These are phyloP conservation scores for Plasmodium knowlesi DNA, from an alignment of 169 alveolate genomes.

Conservation along the genomic window DNA sequence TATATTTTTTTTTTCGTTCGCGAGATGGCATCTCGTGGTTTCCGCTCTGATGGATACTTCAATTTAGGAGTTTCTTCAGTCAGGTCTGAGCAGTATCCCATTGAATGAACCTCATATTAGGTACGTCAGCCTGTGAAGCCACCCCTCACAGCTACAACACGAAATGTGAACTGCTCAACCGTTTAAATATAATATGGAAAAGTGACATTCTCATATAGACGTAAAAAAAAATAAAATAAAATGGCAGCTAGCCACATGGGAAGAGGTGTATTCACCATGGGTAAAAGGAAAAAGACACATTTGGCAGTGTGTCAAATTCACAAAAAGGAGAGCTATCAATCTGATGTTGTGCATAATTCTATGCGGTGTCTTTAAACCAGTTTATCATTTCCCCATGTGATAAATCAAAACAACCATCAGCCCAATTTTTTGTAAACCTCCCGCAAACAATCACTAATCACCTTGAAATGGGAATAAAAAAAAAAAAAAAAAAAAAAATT, in stretches of 20 bases:
- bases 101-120: not conserved
- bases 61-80: not conserved
- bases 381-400: not conserved
- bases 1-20: not conserved
- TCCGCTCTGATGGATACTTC: not conserved
- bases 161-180: not conserved
- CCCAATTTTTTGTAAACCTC: not conserved
- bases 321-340: not conserved
- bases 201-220: not conserved
- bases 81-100: not conserved
- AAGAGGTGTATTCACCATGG: not conserved
- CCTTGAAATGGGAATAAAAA: not conserved
- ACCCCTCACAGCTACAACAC: not conserved
- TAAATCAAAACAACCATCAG: not conserved
- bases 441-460: not conserved
- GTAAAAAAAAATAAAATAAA: not conserved
- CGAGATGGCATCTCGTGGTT: not conserved
- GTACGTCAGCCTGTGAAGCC: not conserved
- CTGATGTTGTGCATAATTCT: not conserved
- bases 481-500: too few relatives aligned
- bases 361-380: not conserved
- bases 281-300: not conserved
- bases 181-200: not conserved
- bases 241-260: not conserved
- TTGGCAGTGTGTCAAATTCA: not conserved